phyloP scores from a whole-genome alignment of 768 basidiomycete species.

The Daedaleopsis nitida region DNA sequence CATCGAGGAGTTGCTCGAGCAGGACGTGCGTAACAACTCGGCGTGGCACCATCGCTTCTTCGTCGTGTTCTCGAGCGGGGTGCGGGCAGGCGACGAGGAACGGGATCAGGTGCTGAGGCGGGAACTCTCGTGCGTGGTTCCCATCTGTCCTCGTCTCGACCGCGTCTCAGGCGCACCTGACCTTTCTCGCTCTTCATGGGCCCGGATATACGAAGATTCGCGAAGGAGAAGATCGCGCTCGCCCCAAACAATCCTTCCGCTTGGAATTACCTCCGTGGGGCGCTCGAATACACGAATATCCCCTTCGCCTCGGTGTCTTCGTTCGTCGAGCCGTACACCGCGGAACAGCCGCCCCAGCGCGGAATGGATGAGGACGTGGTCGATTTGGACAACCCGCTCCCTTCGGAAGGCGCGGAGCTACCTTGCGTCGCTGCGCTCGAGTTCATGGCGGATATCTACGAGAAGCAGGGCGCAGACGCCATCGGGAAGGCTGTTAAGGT shows the following conservation, averaged over 20 bases:
- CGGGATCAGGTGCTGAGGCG: slow-evolving; percentile 58
- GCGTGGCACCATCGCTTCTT: slow-evolving; percentile 98
- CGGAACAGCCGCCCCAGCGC: slow-evolving; percentile 29
- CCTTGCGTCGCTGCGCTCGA: slow-evolving; percentile 83
- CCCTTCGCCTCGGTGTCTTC: slow-evolving; percentile 56
- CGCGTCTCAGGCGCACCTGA: not conserved
- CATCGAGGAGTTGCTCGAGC: slow-evolving; percentile 64
- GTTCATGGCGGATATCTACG: slow-evolving; percentile 79
- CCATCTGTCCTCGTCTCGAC: not conserved
- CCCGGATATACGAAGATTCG: slow-evolving; percentile 50
- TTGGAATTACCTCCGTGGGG: slow-evolving; percentile 95
- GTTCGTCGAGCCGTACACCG: slow-evolving; percentile 70
- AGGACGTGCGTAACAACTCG: slow-evolving; percentile 92
- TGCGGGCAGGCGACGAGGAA: slow-evolving; percentile 63
- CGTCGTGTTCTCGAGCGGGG: slow-evolving; percentile 72
- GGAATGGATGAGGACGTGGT: slow-evolving; percentile 42
- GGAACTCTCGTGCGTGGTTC: slow-evolving; percentile 72
- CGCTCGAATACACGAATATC: slow-evolving; percentile 62
- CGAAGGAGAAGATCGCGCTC: slow-evolving; percentile 79
- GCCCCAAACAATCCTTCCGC: slow-evolving; percentile 94
- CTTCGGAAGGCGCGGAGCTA: slow-evolving; percentile 63
- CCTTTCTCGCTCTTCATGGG: not conserved
- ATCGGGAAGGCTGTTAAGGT: slow-evolving; percentile 41
- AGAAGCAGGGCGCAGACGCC: slow-evolving; percentile 53
- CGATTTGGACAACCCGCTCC: slow-evolving; percentile 76